Base-by-base conservation (phyloP, 495 filamentous ascomycete species). In the Umbilicaria muhlenbergii region DNA sequence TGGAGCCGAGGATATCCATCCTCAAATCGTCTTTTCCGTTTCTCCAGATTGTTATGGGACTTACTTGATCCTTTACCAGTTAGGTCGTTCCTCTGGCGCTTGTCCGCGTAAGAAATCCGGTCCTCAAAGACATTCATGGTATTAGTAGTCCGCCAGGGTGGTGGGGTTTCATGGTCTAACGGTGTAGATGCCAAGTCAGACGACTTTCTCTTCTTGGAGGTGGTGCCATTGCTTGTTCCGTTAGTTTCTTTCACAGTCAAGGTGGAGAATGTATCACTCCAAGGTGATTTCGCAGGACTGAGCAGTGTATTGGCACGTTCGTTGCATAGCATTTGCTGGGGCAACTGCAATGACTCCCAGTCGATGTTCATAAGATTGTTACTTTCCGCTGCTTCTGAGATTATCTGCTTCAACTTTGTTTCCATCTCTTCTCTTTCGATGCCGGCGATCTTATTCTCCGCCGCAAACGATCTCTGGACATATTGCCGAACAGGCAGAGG, bases 21-120 rank as follows among this genome's bases (percentile, higher is more conserved):
- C 50, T 88, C 82, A 59, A 91, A 89, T 48, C 91, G 86, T 54
- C 80, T 81, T 62, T 77, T 81, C 44, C 91, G 78, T 67, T 89
- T 89, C 58, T 93, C 88, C 68, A 81, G 68, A 59, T 83, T 78
- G 65, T 80, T 80, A 63, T 86, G 77, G 47, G 73, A 88, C 82
- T 94, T 93, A 91, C 81, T 92, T 69, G 66, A 66, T 63, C 65
- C 64, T 54, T 70, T 68, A 45, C 59, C 53, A 45, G 66, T 64
- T 43, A 55, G 43, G 48, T 67, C 64, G 57, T 68, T 68, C 43
- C 65, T 64, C 44, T 65, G 70, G 44, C 77, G 78, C 58, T 83
- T 87, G 36, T 77, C 72, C 32, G 71, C 60, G 61, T 76, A 76
- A 51, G 79, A 75, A 56, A 89, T 68, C 51, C 86, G 83, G 53